These are phyloP conservation scores for Ustilago curta DNA, from an alignment of 1,284 basidiomycete species.

Conservation along the genomic window DNA sequence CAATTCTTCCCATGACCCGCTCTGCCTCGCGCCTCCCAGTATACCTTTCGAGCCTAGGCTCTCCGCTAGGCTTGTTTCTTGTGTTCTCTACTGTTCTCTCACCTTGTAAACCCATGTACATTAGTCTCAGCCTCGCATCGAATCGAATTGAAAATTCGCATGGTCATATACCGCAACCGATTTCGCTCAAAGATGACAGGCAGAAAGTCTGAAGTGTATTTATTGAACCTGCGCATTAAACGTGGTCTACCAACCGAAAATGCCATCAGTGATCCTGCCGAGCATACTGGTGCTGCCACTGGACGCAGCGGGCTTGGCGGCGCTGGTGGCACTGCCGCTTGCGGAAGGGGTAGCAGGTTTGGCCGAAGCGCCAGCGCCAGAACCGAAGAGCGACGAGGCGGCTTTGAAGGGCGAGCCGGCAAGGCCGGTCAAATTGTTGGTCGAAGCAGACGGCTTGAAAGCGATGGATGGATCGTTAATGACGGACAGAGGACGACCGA, in stretches of 20 bases:
- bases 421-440: slow-evolving; percentile 27
- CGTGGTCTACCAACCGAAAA: slow-evolving; percentile 57
- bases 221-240: not conserved
- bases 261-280: slow-evolving; percentile 58
- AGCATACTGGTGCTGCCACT: slow-evolving; percentile 32
- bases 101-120: slow-evolving; percentile 6
- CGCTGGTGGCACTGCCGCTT: slow-evolving; percentile 1
- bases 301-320: slow-evolving; percentile 15
- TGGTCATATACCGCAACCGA: not conserved
- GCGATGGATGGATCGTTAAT: slow-evolving; percentile 43
- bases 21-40: not conserved
- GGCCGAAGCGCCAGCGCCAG: slow-evolving; percentile 13
- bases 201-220: not conserved
- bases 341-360: slow-evolving; percentile 23
- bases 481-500: slow-evolving; percentile 47
- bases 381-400: slow-evolving; percentile 46
- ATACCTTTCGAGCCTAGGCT: slow-evolving; percentile 1
- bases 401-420: slow-evolving; percentile 49
- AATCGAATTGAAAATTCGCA: not conserved
- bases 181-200: not conserved
- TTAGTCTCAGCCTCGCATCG: slow-evolving; percentile 6
- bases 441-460: slow-evolving; percentile 37
- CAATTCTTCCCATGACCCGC: not conserved
- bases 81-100: not conserved
- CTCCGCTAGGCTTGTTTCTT: not conserved